phyloP scores from a whole-genome alignment of 345 rosid species.

The Isatis tinctoria region DNA sequence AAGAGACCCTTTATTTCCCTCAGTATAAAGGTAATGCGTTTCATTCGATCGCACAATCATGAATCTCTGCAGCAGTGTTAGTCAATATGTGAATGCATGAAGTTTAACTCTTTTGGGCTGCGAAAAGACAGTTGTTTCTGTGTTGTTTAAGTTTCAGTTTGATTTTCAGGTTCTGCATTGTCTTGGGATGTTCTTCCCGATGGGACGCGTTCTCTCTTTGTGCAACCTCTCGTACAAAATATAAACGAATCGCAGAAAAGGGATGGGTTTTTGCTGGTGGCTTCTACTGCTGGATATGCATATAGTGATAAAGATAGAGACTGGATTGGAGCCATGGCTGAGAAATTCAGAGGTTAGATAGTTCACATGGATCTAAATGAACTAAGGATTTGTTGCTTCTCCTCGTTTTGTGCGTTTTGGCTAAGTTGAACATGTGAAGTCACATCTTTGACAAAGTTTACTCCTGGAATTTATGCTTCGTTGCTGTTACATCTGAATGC shows the following conservation, averaged over 20 bases:
- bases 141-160: background rate
- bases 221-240: slow-evolving; percentile 50
- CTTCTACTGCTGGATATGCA: slow-evolving; percentile 70
- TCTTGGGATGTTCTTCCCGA: slow-evolving; percentile 57
- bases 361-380: slow-evolving; percentile 18
- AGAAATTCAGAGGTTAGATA: slow-evolving; percentile 57
- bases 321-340: slow-evolving; percentile 74
- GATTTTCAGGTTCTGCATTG: slow-evolving; percentile 49
- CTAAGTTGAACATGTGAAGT: background rate
- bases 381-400: background rate
- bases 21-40: slow-evolving; percentile 50
- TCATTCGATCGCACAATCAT: background rate
- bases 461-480: background rate
- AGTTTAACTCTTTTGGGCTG: background rate
- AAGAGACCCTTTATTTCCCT: slow-evolving; percentile 70
- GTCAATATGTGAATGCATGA: background rate
- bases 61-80: background rate
- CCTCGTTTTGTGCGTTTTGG: background rate
- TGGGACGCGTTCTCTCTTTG: slow-evolving; percentile 61
- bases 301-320: slow-evolving; percentile 78
- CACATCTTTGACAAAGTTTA: background rate
- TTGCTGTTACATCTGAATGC: background rate
- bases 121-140: background rate
- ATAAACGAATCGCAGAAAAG: slow-evolving; percentile 19
- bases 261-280: slow-evolving; percentile 67